Percentiles rank a stretch among this genome's conserved stretches.
Conservation (phyloP, 2,329 filamentous ascomycete species). For the Aspergillus neoniger region DNA sequence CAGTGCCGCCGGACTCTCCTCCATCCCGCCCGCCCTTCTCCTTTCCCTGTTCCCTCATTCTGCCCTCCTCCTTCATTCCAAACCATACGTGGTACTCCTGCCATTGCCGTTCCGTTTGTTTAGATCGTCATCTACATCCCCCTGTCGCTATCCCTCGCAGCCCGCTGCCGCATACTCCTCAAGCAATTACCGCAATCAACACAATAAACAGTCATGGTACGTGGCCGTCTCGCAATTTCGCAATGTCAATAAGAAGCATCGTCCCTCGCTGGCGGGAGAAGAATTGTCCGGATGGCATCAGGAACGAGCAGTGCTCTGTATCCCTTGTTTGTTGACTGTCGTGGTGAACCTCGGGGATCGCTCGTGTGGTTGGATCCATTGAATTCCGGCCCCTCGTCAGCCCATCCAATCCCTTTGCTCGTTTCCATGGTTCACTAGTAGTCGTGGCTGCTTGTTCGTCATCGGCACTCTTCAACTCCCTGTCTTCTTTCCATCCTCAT, state of each 20-base stretch:
- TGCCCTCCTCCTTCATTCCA: conserved; percentile 11
- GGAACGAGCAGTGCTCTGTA: neutral
- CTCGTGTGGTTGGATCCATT: conserved; percentile 2
- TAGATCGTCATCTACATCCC: neutral
- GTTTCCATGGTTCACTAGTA: conserved; percentile 17
- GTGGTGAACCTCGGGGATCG: neutral
- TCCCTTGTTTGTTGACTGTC: neutral
- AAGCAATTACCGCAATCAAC: neutral
- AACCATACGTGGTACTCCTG: neutral
- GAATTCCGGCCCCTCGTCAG: conserved; percentile 9
- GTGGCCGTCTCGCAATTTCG: conserved; percentile 1
- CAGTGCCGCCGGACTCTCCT: neutral
- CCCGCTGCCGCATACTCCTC: conserved; percentile 11
- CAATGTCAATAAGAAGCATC: neutral
- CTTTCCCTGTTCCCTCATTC: conserved; percentile 10
- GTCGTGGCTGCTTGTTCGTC: conserved; percentile 1
- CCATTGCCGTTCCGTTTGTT: neutral
- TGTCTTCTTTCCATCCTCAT: conserved; percentile 5
- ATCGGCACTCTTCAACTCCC: neutral
- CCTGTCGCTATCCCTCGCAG: conserved; percentile 6
- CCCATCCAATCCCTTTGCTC: conserved; percentile 15
- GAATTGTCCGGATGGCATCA: conserved; percentile 1
- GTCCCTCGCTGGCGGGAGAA: neutral
- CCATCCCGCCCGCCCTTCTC: conserved; percentile 8
- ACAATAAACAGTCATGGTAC: conserved; percentile 16